Evolutionary conservation across 805 yeast genomes (phyloP), one percentile per base, ranked within the genome.

Genomic region (Myxozyma geophila): DNA sequence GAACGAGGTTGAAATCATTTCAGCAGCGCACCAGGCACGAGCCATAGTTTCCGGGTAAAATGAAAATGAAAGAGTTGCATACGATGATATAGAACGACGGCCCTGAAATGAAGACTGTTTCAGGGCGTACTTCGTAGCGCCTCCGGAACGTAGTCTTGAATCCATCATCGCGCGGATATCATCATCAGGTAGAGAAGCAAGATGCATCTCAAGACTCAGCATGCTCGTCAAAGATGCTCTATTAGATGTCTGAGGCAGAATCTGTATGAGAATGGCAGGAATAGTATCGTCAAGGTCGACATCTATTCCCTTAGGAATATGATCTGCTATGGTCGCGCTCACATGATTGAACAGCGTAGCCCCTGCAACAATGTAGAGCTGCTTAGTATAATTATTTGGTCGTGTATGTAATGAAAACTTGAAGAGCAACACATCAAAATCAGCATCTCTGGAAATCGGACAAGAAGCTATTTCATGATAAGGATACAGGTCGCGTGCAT

Each of bases 401-500:
- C 33, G 54, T 10, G 54, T 43, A 17, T 23, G 7, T 7, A 51
- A n/a, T 5, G 54, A 51, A 13, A 23, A 17, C 33, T 37, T 17
- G 8, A 51, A 9, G n/a, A 51, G 23, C 1, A 51, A 33, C 28
- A 36, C 7, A 3, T 51, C 54, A 44, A 51, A 28, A 23, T 51
- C 54, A 36, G 54, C n/a, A 13, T 23, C 13, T 10, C 44, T n/a
- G 41, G 54, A 13, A 28, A 51, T 17, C 33, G 54, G 54, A 15
- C 44, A 2, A 13, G 54, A 33, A 7, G 54, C 36, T 2, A 51
- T 52, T 15, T 52, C 56, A 35, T 52, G 39, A 17, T 52, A 41
- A 4, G 56, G 56, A 41, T 52, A 52, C 43, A 54, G 59, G 17
- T 19, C 40, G 51, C 59, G 59, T 28, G 59, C 59, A 23, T 51